Evolutionary conservation across 768 basidiomycete genomes (phyloP).

Genomic region (Serendipita sp.): DNA sequence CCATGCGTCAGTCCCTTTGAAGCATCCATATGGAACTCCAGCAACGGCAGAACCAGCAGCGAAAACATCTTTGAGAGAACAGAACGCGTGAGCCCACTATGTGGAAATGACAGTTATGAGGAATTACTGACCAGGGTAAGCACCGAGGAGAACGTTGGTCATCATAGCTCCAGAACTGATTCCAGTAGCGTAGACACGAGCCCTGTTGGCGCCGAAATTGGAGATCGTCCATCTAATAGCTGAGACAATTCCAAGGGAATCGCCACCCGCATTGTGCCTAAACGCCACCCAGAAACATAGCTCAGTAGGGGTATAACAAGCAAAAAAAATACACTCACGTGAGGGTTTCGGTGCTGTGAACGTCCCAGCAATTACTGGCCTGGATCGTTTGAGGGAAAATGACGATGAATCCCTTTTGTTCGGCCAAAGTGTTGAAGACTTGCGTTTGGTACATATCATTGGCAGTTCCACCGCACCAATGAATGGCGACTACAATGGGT

Average conservation of each 20-base stretch:
- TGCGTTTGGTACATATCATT: slow-evolving; percentile 35
- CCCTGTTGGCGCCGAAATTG: slow-evolving; percentile 30
- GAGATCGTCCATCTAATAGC: slow-evolving; percentile 32
- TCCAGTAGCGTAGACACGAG: slow-evolving; percentile 34
- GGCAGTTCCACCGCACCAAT: slow-evolving; percentile 36
- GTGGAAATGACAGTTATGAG: neutral
- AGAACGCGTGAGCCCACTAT: too few relatives aligned
- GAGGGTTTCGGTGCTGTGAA: slow-evolving; percentile 31
- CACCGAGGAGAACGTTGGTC: slow-evolving; percentile 38
- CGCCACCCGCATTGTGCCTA: slow-evolving; percentile 34
- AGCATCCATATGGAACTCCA: slow-evolving; percentile 37
- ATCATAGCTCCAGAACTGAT: slow-evolving; percentile 42
- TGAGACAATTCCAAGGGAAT: slow-evolving; percentile 34
- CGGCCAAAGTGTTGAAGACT: slow-evolving; percentile 32
- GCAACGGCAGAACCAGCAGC: slow-evolving; percentile 28
- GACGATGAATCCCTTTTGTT: slow-evolving; percentile 33
- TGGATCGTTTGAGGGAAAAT: slow-evolving; percentile 24
- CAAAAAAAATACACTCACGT: slow-evolving; percentile 13
- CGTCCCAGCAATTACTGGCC: slow-evolving; percentile 20
- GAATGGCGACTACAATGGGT: slow-evolving; percentile 28
- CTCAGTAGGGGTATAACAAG: neutral
- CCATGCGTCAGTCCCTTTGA: slow-evolving; percentile 32
- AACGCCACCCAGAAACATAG: too few relatives aligned
- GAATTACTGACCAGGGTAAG: slow-evolving; percentile 23
- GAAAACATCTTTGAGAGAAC: too few relatives aligned